phyloP scores from a whole-genome alignment of 2,329 filamentous ascomycete genomes.

The Botrytis aclada region DNA sequence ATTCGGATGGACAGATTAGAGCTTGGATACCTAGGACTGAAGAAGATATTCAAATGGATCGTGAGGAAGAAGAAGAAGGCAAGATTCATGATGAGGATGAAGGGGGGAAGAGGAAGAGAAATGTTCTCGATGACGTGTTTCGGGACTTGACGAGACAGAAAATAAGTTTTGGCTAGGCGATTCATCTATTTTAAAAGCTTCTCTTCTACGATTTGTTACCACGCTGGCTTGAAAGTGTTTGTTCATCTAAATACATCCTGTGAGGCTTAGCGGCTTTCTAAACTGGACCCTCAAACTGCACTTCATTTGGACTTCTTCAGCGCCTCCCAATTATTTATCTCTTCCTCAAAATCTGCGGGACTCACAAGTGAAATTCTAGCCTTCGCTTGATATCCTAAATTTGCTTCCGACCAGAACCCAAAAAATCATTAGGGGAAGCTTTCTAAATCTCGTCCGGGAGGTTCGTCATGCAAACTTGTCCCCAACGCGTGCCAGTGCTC shows the following conservation, averaged over 20 bases:
- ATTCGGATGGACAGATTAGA: constrained; percentile 79
- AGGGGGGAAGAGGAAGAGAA: constrained; percentile 65
- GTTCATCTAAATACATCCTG: background rate
- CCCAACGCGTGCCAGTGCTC: background rate
- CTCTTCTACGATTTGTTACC: background rate
- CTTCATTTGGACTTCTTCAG: background rate
- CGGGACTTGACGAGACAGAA: constrained; percentile 69
- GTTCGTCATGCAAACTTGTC: background rate
- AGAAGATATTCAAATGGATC: constrained; percentile 50
- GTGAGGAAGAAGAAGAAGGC: constrained; percentile 40
- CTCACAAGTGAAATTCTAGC: background rate
- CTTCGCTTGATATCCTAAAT: background rate
- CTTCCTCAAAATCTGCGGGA: background rate
- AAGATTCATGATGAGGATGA: constrained; percentile 45
- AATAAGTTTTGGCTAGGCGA: constrained; percentile 54
- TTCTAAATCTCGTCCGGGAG: background rate
- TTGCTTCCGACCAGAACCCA: background rate
- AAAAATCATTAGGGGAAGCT: no score
- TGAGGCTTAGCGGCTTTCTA: background rate
- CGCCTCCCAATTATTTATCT: no score
- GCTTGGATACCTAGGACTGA: constrained; percentile 66
- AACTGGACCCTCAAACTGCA: background rate
- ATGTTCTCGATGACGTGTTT: constrained; percentile 77
- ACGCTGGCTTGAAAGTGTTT: background rate
- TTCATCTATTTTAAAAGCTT: background rate